Base-by-base conservation (phyloP, 106 monocot species). In the Platanthera zijinensis region DNA sequence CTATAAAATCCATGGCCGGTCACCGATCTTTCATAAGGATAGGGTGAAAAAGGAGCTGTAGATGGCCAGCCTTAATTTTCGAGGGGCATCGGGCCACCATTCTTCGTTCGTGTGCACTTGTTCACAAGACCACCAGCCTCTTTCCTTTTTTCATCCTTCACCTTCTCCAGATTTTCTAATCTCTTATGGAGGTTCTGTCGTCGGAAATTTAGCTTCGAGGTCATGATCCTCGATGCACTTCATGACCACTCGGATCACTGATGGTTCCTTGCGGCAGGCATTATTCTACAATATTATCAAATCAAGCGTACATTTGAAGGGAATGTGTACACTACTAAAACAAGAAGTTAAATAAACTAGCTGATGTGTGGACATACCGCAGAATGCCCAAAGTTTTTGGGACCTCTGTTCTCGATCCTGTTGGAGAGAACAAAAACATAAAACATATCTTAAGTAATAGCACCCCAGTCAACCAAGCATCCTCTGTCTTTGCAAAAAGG, bases 191-290 rank as follows among this genome's bases (percentile, higher is more conserved):
- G 87, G 73, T 72, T 76, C 21, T 89, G 85, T 2, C n/a, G 76
- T 32, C n/a, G 92, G 85, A 56, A 92, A 90, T 56, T 93, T 92
- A 18, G 90, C 61, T 66, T 90, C 84, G 39, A 96, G 96, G 10
- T 96, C 90, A 77, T 76, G 96, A 7, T 96, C 96, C 85, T 96
- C 90, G 19, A 96, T 90, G 71, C 96, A 96, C 76, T 90, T 96
- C 19, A 93, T 92, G 7, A 87, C 92, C 32, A 92, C 90, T 3
- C 86, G 84, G 6, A 96, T 78, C 25, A 87, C 90, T 5, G 86
- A 80, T 57, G 87, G 96, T 73, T 96, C 82, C 81, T 88, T 95
- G 53, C 92, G 84, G 22, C 75, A 54, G 10, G 81, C 76, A 70
- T 90, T 85, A 66, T 74, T 81, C 95, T 95, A 82, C 75, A 67